Evolutionary conservation across 768 basidiomycete genomes (phyloP).

Genomic region (Serpula lacrymans): DNA sequence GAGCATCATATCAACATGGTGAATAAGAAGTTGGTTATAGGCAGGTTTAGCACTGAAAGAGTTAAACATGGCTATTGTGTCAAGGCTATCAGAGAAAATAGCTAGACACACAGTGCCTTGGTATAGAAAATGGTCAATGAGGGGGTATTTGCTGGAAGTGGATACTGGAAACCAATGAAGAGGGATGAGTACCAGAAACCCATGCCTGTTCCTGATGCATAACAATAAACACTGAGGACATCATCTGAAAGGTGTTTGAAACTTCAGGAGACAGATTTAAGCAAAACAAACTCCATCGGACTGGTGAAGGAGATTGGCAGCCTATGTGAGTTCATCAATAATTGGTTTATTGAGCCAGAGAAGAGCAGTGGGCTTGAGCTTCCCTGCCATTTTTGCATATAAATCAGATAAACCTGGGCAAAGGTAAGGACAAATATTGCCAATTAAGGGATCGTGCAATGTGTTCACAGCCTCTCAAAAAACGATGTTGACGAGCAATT

Average conservation of each 20-base stretch:
- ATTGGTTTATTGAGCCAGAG: slow-evolving; percentile 10
- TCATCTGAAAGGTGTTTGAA: not conserved
- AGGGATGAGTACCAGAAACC: slow-evolving; percentile 23
- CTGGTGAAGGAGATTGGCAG: slow-evolving; percentile 10
- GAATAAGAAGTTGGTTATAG: slow-evolving; percentile 13
- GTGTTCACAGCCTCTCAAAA: no score
- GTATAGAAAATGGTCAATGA: slow-evolving; percentile 20
- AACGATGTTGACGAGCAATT: no score
- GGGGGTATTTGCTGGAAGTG: not conserved
- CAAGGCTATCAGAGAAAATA: slow-evolving; percentile 28
- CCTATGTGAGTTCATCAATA: not conserved
- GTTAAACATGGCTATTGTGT: slow-evolving; percentile 33
- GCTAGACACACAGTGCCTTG: slow-evolving; percentile 19
- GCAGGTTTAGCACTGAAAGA: slow-evolving; percentile 9
- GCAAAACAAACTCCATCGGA: slow-evolving; percentile 21
- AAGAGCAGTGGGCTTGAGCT: not conserved
- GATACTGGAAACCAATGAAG: slow-evolving; percentile 17
- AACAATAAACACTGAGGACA: slow-evolving; percentile 15
- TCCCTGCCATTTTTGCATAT: slow-evolving; percentile 34
- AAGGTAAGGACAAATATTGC: slow-evolving; percentile 36
- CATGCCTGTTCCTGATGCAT: slow-evolving; percentile 21
- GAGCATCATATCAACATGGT: slow-evolving; percentile 12
- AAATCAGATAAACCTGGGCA: slow-evolving; percentile 27
- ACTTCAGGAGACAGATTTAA: slow-evolving; percentile 16
- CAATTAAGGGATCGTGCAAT: no score